phyloP scores from a whole-genome alignment of 257 asterid genomes.

The Anisodus tanguticus region DNA sequence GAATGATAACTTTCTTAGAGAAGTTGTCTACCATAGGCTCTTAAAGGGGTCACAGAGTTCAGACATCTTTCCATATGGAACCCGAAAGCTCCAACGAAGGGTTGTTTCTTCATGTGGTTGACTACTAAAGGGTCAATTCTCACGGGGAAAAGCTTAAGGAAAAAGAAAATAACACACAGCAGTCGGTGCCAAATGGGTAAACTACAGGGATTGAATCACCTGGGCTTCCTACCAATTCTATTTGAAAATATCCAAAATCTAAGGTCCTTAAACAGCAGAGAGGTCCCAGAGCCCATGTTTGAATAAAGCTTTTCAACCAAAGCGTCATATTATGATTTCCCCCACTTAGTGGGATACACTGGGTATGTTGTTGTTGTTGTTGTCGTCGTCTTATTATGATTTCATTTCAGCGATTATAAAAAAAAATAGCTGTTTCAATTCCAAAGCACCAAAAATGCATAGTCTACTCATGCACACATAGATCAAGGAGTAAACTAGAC shows the following conservation, averaged over 20 bases:
- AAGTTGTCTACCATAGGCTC: neutral
- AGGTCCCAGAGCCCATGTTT: neutral
- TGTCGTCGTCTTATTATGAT: neutral
- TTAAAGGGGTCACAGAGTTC: neutral
- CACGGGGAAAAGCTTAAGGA: neutral
- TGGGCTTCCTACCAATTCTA: neutral
- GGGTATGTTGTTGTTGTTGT: too few relatives aligned
- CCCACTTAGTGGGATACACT: too few relatives aligned
- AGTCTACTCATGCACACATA: neutral
- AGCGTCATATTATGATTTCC: neutral
- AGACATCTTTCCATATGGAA: conserved; percentile 2
- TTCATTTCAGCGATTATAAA: neutral
- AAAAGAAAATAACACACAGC: neutral
- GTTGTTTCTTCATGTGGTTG: neutral
- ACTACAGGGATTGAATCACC: neutral
- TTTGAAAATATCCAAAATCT: neutral
- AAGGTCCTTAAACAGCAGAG: neutral
- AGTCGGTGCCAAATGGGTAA: neutral
- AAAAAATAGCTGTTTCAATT: neutral
- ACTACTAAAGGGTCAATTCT: neutral
- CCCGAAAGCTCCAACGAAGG: neutral
- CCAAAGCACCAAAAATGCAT: conserved; percentile 5
- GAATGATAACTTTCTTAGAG: neutral
- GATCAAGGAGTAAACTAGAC: neutral
- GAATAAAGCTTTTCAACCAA: neutral